Evolutionary conservation across 2,329 filamentous ascomycete species (phyloP).

Genomic region (Fusarium sp.): DNA sequence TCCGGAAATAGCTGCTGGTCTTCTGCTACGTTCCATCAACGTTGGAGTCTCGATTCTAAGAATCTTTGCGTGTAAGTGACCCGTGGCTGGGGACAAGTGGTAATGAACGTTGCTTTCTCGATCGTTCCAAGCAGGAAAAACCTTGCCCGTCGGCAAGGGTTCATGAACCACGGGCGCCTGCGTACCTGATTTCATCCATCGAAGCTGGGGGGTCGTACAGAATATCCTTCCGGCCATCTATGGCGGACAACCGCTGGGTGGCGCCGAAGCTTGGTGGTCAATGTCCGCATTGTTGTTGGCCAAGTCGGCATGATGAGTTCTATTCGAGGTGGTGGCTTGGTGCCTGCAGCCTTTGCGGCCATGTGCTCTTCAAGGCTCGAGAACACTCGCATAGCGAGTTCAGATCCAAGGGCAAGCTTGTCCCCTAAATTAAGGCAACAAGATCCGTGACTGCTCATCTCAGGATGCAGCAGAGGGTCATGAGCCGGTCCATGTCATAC

Average conservation of each 20-base stretch:
- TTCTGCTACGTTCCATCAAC: conserved; percentile 14
- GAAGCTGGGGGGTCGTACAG: conserved; percentile 30
- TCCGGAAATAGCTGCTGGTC: not conserved
- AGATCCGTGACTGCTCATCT: not conserved
- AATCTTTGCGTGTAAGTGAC: not conserved
- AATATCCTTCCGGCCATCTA: conserved; percentile 20
- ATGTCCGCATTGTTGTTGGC: not conserved
- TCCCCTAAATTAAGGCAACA: not conserved
- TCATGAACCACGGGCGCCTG: conserved; percentile 36
- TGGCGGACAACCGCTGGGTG: conserved; percentile 8
- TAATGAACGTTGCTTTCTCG: conserved; percentile 3
- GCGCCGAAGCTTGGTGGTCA: conserved; percentile 3
- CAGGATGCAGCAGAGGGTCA: not conserved
- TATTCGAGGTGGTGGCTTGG: not conserved
- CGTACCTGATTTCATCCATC: conserved; percentile 34
- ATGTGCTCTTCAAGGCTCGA: not conserved
- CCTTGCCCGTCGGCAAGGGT: conserved; percentile 20
- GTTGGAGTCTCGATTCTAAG: not conserved
- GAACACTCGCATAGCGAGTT: not conserved
- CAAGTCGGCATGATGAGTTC: not conserved
- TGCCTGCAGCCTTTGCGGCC: not conserved
- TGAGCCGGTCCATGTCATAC: not conserved
- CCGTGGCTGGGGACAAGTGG: not conserved
- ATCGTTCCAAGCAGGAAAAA: conserved; percentile 14
- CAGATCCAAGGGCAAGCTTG: not conserved